Evolutionary conservation across 805 yeast species (phyloP), one percentile per base, ranked within the genome.

Genomic region (Cyberlindnera xishuangbannaensis): DNA sequence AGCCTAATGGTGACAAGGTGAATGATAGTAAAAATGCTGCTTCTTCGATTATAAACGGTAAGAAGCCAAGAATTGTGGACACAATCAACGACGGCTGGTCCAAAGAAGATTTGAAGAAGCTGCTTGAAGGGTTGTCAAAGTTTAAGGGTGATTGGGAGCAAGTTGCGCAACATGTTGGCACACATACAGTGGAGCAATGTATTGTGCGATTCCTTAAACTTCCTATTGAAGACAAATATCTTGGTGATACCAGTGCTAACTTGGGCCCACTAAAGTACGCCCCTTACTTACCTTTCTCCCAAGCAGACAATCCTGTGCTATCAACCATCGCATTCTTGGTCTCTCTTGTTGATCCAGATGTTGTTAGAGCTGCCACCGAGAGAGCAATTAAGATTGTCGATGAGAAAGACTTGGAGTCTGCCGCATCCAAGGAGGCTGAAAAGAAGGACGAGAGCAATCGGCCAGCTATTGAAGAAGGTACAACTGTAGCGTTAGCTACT

Each of bases 271-370:
- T 88, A 43, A 83, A 79, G 52, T 86, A 73, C 56, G 79, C 90
- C 5, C 81, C 94, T 4, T 82, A 85, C 55, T 68, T 90, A 31
- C 95, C 97, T 11, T 80, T 84, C 31, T 75, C 85, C 23, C 73
- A 85, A 27, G 75, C 80, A 18, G 97, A 92, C 47, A 92, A 92
- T 57, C 98, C 99, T 3, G 87, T 92, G 4, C 70, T 92, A 64
- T 81, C 95, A 23, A 90, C 95, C n/a, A 71, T 92, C 42, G 80
- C 95, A 11, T 92, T 88, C 58, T 65, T 92, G 59, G 78, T 88
- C 0, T 78, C 85, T 24, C 61, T 88, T 31, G 94, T 87, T 13
- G 96, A 90, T 50, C 82, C 90, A 10, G 81, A 80, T 25, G 83
- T 83, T 15, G 95, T 90, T 1, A 76, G 78, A 36, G 86, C 88